phyloP scores from a whole-genome alignment of 441 rosid genomes.

The Aquilaria agallochum region DNA sequence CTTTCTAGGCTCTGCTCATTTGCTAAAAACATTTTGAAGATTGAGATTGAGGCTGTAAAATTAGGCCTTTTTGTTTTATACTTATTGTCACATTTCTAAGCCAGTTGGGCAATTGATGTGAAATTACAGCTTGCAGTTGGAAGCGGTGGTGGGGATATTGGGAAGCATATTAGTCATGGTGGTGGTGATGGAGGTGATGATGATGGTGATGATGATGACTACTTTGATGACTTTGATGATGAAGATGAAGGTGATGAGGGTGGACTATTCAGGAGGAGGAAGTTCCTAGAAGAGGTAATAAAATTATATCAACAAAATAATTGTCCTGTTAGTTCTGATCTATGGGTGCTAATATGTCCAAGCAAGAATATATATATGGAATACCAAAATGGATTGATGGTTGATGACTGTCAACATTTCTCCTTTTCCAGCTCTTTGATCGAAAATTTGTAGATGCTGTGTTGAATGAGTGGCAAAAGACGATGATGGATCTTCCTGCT shows the following conservation, averaged over 20 bases:
- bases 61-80: too few species aligned
- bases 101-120: constrained; percentile 17
- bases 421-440: constrained; percentile 71
- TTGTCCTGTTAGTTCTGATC: too few species aligned
- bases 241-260: constrained; percentile 89
- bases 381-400: background rate
- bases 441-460: constrained; percentile 92
- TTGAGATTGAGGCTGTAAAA: too few species aligned
- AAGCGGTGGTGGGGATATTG: constrained; percentile 95
- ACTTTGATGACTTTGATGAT: constrained; percentile 89
- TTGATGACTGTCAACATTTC: constrained; percentile 11
- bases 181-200: constrained; percentile 99
- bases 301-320: background rate
- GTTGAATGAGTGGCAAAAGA: constrained; percentile 93
- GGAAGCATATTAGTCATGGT: constrained; percentile 75
- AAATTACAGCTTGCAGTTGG: constrained; percentile 72
- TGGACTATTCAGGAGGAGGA: constrained; percentile 85
- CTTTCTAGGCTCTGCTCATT: too few species aligned
- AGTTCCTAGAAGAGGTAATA: constrained; percentile 80
- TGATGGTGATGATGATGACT: constrained; percentile 91
- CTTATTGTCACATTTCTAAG: background rate
- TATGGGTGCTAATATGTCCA: background rate
- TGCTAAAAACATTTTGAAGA: too few species aligned
- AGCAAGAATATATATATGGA: background rate
- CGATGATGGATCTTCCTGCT: constrained; percentile 95